phyloP scores from a whole-genome alignment of 768 basidiomycete genomes.

The Royoungia palumana region DNA sequence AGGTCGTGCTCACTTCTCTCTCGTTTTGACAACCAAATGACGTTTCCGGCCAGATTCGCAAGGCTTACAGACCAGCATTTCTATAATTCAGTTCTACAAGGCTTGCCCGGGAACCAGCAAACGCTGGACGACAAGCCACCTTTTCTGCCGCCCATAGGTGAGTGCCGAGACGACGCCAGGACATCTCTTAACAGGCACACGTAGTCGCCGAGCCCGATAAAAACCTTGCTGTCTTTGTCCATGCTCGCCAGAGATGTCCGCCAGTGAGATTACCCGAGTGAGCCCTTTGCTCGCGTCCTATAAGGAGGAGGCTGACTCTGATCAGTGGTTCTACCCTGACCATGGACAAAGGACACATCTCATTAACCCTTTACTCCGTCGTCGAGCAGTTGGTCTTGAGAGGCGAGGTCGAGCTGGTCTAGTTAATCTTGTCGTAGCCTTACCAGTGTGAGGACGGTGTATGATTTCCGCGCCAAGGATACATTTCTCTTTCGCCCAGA shows the following conservation, averaged over 20 bases:
- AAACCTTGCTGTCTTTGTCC: conserved; percentile 74
- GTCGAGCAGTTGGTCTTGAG: conserved; percentile 70
- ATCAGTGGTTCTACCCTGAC: conserved; percentile 66
- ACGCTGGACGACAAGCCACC: conserved; percentile 71
- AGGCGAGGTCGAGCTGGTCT: conserved; percentile 78
- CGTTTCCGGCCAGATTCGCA: conserved; percentile 54
- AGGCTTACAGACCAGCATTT: conserved; percentile 76
- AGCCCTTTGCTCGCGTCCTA: conserved; percentile 22
- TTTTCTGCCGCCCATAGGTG: conserved; percentile 75
- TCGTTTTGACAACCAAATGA: neutral
- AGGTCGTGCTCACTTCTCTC: conserved; percentile 41
- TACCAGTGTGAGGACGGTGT: conserved; percentile 10
- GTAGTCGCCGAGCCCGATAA: conserved; percentile 79
- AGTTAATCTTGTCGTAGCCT: conserved; percentile 26
- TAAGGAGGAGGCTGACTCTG: neutral
- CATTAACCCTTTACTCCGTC: conserved; percentile 70
- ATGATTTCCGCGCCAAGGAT: conserved; percentile 8
- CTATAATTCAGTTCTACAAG: conserved; percentile 74
- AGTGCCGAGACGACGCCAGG: conserved; percentile 21
- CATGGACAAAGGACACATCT: conserved; percentile 79
- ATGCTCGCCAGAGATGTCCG: conserved; percentile 69
- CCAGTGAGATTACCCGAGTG: conserved; percentile 68
- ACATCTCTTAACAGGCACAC: conserved; percentile 6
- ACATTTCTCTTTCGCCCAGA: conserved; percentile 1
- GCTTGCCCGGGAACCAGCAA: conserved; percentile 73